A percentile compares a stretch with the other conserved stretches of the same genome.
These are phyloP conservation scores for Penicillium sp. DNA, from an alignment of 2,329 filamentous ascomycete genomes.

Conservation along the genomic window DNA sequence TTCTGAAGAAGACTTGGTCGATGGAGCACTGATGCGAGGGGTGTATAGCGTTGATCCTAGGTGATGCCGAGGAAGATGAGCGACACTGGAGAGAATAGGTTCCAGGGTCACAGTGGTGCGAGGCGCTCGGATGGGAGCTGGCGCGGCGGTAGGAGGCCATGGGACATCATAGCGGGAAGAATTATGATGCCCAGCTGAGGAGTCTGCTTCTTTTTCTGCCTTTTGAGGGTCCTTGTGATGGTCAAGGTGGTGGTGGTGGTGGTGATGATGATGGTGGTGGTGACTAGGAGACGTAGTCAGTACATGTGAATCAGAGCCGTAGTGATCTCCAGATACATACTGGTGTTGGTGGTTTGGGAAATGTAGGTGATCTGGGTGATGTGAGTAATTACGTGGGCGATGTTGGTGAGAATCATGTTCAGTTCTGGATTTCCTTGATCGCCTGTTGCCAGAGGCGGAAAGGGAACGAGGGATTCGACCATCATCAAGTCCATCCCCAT, in stretches of 20 bases:
- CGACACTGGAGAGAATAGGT: slow-evolving; percentile 70
- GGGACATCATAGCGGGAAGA: slow-evolving; percentile 45
- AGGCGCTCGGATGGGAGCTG: slow-evolving; percentile 54
- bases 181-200: slow-evolving; percentile 37
- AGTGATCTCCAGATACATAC: slow-evolving; percentile 38
- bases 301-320: background rate
- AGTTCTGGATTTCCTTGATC: slow-evolving; percentile 71
- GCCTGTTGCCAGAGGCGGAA: slow-evolving; percentile 55
- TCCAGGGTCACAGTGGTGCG: slow-evolving; percentile 69
- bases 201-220: slow-evolving; percentile 48
- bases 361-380: slow-evolving; percentile 48
- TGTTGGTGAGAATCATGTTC: slow-evolving; percentile 73
- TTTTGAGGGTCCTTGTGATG: slow-evolving; percentile 59
- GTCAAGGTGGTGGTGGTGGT: slow-evolving; percentile 53
- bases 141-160: slow-evolving; percentile 25
- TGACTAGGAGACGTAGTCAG: slow-evolving; percentile 30
- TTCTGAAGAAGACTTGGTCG: slow-evolving; percentile 39
- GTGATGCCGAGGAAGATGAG: slow-evolving; percentile 71
- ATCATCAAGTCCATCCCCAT: slow-evolving; percentile 40
- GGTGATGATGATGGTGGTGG: slow-evolving; percentile 40
- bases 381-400: slow-evolving; percentile 54
- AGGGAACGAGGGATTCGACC: slow-evolving; percentile 43
- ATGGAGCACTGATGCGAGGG: slow-evolving; percentile 58
- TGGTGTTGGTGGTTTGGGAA: slow-evolving; percentile 54
- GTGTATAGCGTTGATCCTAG: slow-evolving; percentile 84